A percentile compares a stretch with the other conserved stretches of the same genome.
Conservation (phyloP, 2,329 filamentous ascomycete genomes). For the Dothideomycetes sp. region DNA sequence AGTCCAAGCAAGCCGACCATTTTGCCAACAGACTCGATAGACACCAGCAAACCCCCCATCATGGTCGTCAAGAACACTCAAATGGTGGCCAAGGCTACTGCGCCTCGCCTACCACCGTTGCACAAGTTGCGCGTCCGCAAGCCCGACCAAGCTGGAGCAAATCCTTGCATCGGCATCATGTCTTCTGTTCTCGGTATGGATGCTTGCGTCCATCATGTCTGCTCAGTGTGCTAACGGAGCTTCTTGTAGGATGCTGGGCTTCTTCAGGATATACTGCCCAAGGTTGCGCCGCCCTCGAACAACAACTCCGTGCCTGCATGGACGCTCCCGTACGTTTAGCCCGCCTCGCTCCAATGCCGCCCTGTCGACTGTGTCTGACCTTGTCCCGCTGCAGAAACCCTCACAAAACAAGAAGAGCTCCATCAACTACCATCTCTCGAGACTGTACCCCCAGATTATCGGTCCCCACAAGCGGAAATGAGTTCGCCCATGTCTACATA, state of each 20-base stretch:
- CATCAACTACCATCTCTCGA: conserved; percentile 84
- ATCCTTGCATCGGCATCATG: conserved; percentile 60
- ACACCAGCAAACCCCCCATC: conserved; percentile 8
- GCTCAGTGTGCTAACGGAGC: background rate
- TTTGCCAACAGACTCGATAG: no score
- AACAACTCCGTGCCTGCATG: conserved; percentile 61
- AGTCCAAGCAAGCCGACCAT: no score
- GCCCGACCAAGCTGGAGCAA: conserved; percentile 52
- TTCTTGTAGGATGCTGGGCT: conserved; percentile 64
- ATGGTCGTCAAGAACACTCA: conserved; percentile 29
- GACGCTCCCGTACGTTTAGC: conserved; percentile 58
- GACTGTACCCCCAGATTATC: conserved; percentile 66
- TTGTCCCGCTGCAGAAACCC: conserved; percentile 40
- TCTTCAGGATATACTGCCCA: conserved; percentile 61
- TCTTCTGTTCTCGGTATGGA: conserved; percentile 54
- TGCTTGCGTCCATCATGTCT: background rate
- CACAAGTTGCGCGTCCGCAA: conserved; percentile 55
- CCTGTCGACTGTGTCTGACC: conserved; percentile 3
- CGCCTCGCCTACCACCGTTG: conserved; percentile 48
- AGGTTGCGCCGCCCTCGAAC: conserved; percentile 51
- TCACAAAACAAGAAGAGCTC: conserved; percentile 56
- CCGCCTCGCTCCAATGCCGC: background rate
- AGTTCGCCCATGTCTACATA: background rate
- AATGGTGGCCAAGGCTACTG: conserved; percentile 26
- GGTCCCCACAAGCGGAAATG: conserved; percentile 59